Conservation (phyloP, 169 alveolate genomes). For the Plasmodium sp. region DNA sequence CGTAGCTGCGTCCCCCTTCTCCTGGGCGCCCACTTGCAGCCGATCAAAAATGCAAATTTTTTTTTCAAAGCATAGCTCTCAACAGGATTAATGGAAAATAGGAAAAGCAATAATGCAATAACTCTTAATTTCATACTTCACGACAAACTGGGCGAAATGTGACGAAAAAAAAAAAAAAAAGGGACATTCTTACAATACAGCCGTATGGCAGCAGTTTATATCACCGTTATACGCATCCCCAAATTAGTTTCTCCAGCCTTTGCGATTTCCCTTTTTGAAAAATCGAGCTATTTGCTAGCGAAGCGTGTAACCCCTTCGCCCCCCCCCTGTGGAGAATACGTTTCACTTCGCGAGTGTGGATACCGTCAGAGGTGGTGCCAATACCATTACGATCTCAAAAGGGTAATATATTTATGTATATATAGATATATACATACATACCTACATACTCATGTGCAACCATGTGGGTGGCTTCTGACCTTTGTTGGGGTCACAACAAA, state of each 20-base stretch:
- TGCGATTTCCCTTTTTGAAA: background rate
- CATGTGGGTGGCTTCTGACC: background rate
- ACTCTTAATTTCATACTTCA: slow-evolving; percentile 52
- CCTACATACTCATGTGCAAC: background rate
- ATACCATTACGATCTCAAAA: background rate
- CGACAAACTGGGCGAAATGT: background rate
- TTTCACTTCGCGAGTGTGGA: background rate
- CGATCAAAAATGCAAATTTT: background rate
- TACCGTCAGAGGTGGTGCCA: background rate
- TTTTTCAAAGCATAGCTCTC: slow-evolving; percentile 43
- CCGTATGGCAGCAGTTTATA: background rate
- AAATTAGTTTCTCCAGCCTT: background rate
- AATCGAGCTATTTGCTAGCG: background rate
- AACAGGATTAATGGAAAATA: slow-evolving; percentile 4
- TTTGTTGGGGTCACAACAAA: background rate
- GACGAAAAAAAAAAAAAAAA: background rate
- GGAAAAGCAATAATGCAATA: slow-evolving; percentile 1
- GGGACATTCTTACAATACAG: background rate
- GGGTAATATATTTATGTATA: background rate
- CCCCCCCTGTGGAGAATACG: background rate
- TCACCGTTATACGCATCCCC: background rate
- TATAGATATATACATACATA: background rate
- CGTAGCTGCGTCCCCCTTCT: background rate
- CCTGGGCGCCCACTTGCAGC: background rate
- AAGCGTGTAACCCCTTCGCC: background rate